Evolutionary conservation across 768 basidiomycete species (phyloP), one percentile per base, ranked within the genome.

Genomic region (Serendipita vermifera): DNA sequence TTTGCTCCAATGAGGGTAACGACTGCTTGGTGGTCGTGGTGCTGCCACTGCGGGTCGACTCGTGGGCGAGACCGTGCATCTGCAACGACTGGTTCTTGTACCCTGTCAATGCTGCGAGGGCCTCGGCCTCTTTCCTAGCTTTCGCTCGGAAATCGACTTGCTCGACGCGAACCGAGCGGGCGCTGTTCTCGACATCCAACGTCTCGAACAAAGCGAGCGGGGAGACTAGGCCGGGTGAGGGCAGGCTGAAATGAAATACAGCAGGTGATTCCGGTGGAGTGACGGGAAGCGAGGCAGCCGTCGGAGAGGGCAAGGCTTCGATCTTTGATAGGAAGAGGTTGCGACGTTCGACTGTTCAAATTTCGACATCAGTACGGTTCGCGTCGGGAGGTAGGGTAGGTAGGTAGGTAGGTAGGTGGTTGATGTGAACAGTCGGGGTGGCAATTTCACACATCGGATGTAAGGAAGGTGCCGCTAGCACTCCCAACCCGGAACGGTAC

Each of bases 301-400:
- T 74, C 7, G 81, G 76, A 5, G 79, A 81, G 2, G 81, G 79
- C 20, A 81, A 77, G n/a, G 80, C 80, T 35, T 77, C 72, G 38
- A 89, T 70, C 68, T 82, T 88, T 58, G 81, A 83, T 26, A 88
- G 70, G 70, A 89, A 88, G 57, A 77, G 72, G 3, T 83, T 81
- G 27, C 86, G 82, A 55, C 87, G 77, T 66, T 85, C 83, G 62
- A 76, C 83, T 87, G 63, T n/a, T 58, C 22, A 38, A 33, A 54
- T n/a, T n/a, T n/a, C n/a, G n/a, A n/a, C n/a, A n/a, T n/a, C n/a
- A n/a, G n/a, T n/a, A n/a, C n/a, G n/a, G n/a, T n/a, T n/a, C n/a
- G n/a, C n/a, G n/a, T n/a, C n/a, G n/a, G n/a, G n/a, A n/a, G n/a
- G n/a, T n/a, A n/a, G n/a, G n/a, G n/a, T n/a, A n/a, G n/a, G n/a